phyloP scores from a whole-genome alignment of 768 basidiomycete genomes.

The Macrolepiota dolichaula region DNA sequence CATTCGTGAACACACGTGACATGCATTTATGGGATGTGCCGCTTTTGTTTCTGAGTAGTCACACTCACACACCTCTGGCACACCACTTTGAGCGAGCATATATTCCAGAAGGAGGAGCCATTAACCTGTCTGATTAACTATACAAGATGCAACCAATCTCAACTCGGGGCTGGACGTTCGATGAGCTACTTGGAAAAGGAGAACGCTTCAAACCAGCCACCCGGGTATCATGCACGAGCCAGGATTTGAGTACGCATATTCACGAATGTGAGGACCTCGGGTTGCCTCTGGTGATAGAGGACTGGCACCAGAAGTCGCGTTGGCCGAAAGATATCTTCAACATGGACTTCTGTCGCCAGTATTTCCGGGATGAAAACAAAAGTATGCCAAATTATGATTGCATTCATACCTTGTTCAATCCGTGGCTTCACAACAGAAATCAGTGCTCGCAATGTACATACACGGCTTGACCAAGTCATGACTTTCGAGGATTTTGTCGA shows the following conservation, averaged over 20 bases:
- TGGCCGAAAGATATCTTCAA: constrained; percentile 61
- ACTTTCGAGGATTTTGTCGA: constrained; percentile 51
- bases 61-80: neutral
- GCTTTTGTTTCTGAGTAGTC: too few relatives aligned
- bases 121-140: neutral
- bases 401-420: neutral
- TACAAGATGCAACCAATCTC: constrained; percentile 22
- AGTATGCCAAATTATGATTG: neutral
- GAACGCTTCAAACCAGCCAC: constrained; percentile 35
- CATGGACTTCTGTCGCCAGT: constrained; percentile 47
- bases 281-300: constrained; percentile 60
- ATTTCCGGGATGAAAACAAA: constrained; percentile 14
- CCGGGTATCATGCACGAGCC: constrained; percentile 26
- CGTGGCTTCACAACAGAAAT: constrained; percentile 37
- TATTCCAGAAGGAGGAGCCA: neutral
- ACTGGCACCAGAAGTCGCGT: constrained; percentile 46
- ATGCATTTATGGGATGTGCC: neutral
- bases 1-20: constrained; percentile 2
- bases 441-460: constrained; percentile 59
- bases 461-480: constrained; percentile 51
- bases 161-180: constrained; percentile 50
- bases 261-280: constrained; percentile 46
- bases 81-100: neutral
- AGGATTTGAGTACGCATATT: constrained; percentile 36
- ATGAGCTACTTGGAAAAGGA: constrained; percentile 32